Conservation (phyloP, 352 stramenopile genomes). For the Lagenidium giganteum region DNA sequence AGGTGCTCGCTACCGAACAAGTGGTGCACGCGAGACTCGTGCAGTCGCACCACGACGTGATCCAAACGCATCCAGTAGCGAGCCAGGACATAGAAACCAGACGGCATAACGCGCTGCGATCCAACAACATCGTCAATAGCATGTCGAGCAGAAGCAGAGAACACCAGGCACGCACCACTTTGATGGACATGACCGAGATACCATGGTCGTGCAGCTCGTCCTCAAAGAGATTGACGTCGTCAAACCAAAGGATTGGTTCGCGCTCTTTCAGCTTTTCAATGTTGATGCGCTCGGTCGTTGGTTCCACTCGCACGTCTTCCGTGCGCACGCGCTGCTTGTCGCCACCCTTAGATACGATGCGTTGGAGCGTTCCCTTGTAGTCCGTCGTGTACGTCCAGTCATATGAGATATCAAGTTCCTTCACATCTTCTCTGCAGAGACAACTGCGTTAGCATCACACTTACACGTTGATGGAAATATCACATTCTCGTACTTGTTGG, state of each 20-base stretch:
- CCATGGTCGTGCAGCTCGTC: conserved; percentile 84
- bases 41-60: conserved; percentile 68
- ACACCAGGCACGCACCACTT: conserved; percentile 52
- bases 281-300: conserved; percentile 58
- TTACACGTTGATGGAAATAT: neutral
- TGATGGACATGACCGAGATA: conserved; percentile 71
- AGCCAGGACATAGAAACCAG: conserved; percentile 70
- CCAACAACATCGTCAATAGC: neutral
- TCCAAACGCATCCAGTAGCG: conserved; percentile 85
- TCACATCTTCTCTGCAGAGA: conserved; percentile 60
- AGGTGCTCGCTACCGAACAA: conserved; percentile 70
- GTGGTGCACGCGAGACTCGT: conserved; percentile 82
- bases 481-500: conserved; percentile 37
- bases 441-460: neutral
- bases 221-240: conserved; percentile 75
- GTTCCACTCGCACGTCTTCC: conserved; percentile 30
- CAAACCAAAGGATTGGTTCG: conserved; percentile 81
- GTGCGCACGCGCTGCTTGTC: conserved; percentile 21
- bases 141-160: neutral
- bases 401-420: conserved; percentile 78
- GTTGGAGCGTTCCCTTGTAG: conserved; percentile 76
- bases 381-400: conserved; percentile 84
- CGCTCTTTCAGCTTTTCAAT: conserved; percentile 76
- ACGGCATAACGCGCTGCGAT: conserved; percentile 74
- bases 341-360: too few species aligned